Base-by-base conservation (phyloP, 306 rosid genomes). In the Pachyrhizus erosus region DNA sequence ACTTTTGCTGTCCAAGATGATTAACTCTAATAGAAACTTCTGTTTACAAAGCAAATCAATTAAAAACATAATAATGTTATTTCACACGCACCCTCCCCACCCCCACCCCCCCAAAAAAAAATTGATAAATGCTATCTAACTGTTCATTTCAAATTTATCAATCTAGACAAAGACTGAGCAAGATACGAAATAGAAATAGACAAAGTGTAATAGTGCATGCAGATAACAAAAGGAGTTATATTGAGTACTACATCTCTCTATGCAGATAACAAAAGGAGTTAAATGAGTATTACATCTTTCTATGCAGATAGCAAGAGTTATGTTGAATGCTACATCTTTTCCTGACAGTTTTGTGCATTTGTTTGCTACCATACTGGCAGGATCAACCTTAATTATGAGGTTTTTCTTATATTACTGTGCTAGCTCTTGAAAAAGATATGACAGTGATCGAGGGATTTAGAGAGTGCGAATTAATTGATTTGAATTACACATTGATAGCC, bases 381-480 rank as follows among this genome's bases (percentile, higher is more conserved):
- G 20, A 61, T 77, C 73, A 77, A 77, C 9, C 60, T 37, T 14
- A 40, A 45, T 23, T 7, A 42, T 14, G 27, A 24, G 23, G 4
- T 46, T 75, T 65, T 29, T 17, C n/a, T 1, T 18, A 26, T 45
- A 70, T 46, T 46, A 55, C 18, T 46, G 40, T 39, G 75, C 68
- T 52, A 15, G 15, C 21, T 60, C 58, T 24, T 9, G 18, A 20
- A 70, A 62, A 83, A 77, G 49, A 15, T 37, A 65, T 60, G 73
- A 76, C 68, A 69, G 64, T 70, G 78, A 71, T 57, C 27, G 55
- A 48, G 17, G 77, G 77, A 39, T 29, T 46, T 52, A 74, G 69
- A 34, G 67, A 58, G 78, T 42, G 9, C 29, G 33, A 43, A 46
- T 67, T 17, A 74, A 76, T 58, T 69, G 81, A 58, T 62, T 69